Evolutionary conservation across 305 asterid species (phyloP), one percentile per base, ranked within the genome.

Genomic region (Solanum hybrid): DNA sequence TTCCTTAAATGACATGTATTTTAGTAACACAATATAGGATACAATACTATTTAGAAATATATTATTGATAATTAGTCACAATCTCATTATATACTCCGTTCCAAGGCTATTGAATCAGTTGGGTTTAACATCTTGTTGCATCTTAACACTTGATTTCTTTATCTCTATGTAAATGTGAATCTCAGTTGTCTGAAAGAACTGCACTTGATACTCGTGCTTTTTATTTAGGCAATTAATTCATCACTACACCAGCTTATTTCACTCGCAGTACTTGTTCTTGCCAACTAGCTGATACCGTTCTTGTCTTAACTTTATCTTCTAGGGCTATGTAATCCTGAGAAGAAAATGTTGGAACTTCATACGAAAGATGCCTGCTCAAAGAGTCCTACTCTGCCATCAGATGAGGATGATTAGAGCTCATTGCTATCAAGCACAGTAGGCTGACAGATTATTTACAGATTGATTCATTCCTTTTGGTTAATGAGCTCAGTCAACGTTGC

Each of bases 281-380:
- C 75, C 8, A 64, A 56, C 77, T 56, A 5, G 20, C 82, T 75
- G 46, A 87, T 51, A 66, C 40, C 10, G 1, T 9, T 56, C 29
- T 38, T 71, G 29, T 7, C 3, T 31, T 10, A 4, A 66, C 87
- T 42, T 71, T 87, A 73, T 80, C 80, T 71, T 92, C 10, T 88
- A 96, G 99, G 99, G 79, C 96, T 98, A 22, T 98, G 99, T 92
- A 93, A 94, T 79, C 99, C 99, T 1, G 99, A 97, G 95, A 95
- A 94, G 93, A 97, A 91, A 93, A 92, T 98, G 96, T 87, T 95
- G 96, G 99, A 98, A 92, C 99, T 96, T 91, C 99, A 98, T 42
- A 90, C 89, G 51, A 91, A 79, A 89, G 98, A 95, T 22, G 90
- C 91, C 56, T 97, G 99, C 90, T 94, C 98, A 1, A 96, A 95